Percentiles rank a stretch among this genome's conserved stretches.
Evolutionary conservation across 306 rosid genomes (phyloP).

Genomic region (Alnus glutinosa): DNA sequence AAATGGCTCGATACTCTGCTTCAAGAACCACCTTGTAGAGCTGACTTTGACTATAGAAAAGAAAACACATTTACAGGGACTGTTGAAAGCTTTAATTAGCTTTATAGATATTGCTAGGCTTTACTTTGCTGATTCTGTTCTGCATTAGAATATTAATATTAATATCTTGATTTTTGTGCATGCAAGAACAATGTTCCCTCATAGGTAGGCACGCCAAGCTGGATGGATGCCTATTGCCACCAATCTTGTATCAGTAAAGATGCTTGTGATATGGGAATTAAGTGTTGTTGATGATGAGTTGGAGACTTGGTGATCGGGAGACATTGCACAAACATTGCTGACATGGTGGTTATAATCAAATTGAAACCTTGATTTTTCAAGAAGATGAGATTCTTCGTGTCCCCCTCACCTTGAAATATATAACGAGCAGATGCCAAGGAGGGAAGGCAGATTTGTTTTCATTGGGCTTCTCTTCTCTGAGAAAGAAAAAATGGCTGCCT

Average conservation of each 20-base stretch:
- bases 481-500: no score
- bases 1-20: no score
- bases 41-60: no score
- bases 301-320: neutral
- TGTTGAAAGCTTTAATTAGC: slow-evolving; percentile 93
- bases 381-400: neutral
- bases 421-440: neutral
- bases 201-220: no score
- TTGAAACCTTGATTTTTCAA: neutral
- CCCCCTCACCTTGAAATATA: neutral
- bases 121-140: slow-evolving; percentile 95
- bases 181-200: no score
- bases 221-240: no score
- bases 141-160: no score
- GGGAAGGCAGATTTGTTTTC: neutral
- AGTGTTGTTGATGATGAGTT: neutral
- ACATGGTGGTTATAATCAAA: neutral
- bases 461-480: neutral
- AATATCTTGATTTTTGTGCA: no score
- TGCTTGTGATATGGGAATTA: neutral
- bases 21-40: no score
- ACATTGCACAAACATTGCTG: neutral
- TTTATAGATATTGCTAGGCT: slow-evolving; percentile 97
- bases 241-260: neutral
- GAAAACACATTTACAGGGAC: slow-evolving; percentile 51